Base-by-base conservation (phyloP, 2,329 filamentous ascomycete genomes). In the Cladosporium halotolerans region DNA sequence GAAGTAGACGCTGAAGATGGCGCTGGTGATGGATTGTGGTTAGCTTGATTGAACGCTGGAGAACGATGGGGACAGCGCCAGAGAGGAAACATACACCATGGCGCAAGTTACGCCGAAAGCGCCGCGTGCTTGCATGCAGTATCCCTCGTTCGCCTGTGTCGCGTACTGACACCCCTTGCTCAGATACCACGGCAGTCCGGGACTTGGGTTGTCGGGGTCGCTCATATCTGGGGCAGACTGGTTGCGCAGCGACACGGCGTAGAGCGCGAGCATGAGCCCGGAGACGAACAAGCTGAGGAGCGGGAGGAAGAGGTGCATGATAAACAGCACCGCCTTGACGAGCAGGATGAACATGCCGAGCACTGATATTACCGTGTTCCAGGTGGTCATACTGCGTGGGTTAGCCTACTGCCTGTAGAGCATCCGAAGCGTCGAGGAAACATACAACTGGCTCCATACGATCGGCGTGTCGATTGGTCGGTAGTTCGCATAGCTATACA, bases 401-500 rank as follows among this genome's bases (percentile, higher is more conserved):
- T 28, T 28, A 28, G 23, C 23, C 4, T 7, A 28, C 23, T 28
- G 23, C 23, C 23, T 28, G 23, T 28, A 28, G 23, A 28, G 23
- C 23, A 7, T 28, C 23, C 4, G 7, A 28, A 28, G 23, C 23
- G 23, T 28, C 23, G 7, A 39, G 36, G 31, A 31, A 39, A 80
- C 86, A 73, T 69, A 91, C 87, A 79, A 80, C 64, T 76, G 72
- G 56, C 84, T 86, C 88, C 88, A 92, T 11, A 90, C 79, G 51
- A 90, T 72, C 1, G 88, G 85, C 9, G 81, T 73, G 33, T 75
- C 74, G 1, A 84, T 71, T 0, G 83, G 77, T 51, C 75, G 70
- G 66, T 88, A 79, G 65, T 91, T 91, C 48, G 86, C 85, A 64
- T 85, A 84, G 33, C 84, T 84, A 68, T 88, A 90, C 33, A 89